Percentiles rank a stretch among this genome's conserved stretches.
Evolutionary conservation across 805 yeast genomes (phyloP).

Genomic region (Kodamaea hsintzibuensis): DNA sequence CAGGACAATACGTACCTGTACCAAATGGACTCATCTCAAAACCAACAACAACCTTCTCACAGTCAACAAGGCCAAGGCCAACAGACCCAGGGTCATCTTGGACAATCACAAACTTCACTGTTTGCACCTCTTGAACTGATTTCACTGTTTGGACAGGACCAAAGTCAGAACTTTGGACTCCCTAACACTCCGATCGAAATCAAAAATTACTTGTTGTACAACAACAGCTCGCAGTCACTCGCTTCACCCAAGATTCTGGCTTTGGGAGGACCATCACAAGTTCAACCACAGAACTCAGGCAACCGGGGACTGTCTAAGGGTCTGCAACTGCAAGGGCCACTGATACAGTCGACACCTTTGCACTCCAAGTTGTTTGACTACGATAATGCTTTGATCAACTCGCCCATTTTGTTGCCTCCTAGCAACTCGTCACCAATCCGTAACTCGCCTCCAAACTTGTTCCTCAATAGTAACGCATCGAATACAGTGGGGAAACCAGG

Average conservation of each 20-base stretch:
- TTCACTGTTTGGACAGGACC: constrained; percentile 2
- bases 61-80: background rate
- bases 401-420: constrained; percentile 25
- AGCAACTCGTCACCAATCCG: constrained; percentile 15
- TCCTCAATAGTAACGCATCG: constrained; percentile 12
- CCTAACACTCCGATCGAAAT: constrained; percentile 16
- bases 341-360: constrained; percentile 12
- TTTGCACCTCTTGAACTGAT: constrained; percentile 3
- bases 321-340: constrained; percentile 6
- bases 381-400: constrained; percentile 13
- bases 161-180: constrained; percentile 4
- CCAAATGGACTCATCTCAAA: background rate
- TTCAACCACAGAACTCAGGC: constrained; percentile 9
- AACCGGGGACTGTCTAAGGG: constrained; percentile 7
- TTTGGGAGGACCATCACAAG: constrained; percentile 11
- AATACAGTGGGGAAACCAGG: background rate
- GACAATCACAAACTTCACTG: constrained; percentile 6
- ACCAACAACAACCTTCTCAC: background rate
- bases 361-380: constrained; percentile 21
- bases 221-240: constrained; percentile 21
- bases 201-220: constrained; percentile 18
- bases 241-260: constrained; percentile 12
- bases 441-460: constrained; percentile 27
- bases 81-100: constrained; percentile 3
- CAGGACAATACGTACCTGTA: background rate